Evolutionary conservation across 768 basidiomycete species (phyloP).

Genomic region (Brasilioporus rufonigricans): DNA sequence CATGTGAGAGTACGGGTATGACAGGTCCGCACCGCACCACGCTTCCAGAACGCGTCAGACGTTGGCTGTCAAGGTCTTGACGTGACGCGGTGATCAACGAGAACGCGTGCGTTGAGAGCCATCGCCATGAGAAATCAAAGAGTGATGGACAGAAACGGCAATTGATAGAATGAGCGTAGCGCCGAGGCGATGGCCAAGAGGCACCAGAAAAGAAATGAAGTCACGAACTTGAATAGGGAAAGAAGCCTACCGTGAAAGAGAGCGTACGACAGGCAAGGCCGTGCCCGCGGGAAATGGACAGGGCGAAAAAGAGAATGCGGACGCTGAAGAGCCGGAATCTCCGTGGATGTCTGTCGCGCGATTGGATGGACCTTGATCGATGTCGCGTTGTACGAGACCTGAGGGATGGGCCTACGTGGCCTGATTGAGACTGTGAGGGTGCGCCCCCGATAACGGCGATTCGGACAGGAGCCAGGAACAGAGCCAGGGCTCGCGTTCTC

Average conservation of each 20-base stretch:
- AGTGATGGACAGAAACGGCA: constrained; percentile 2
- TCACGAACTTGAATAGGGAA: neutral
- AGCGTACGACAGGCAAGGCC: neutral
- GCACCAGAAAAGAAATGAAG: constrained; percentile 2
- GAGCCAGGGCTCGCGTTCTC: neutral
- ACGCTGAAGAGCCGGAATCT: neutral
- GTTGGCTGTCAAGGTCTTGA: neutral
- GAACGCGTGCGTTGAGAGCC: neutral
- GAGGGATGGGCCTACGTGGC: neutral
- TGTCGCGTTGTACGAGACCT: neutral
- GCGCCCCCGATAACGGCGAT: neutral
- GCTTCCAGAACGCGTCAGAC: neutral
- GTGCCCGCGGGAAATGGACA: constrained; percentile 1
- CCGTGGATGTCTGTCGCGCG: neutral
- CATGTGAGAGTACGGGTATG: neutral
- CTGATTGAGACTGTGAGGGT: neutral
- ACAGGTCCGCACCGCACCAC: neutral
- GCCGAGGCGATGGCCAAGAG: too few relatives aligned
- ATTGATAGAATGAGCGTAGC: neutral
- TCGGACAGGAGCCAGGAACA: neutral
- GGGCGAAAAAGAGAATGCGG: too few relatives aligned
- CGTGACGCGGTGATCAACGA: constrained; percentile 15
- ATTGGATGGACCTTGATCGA: neutral
- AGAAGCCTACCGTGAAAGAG: neutral
- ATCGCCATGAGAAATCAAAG: constrained; percentile 9